A percentile compares a stretch with the other conserved stretches of the same genome.
These are phyloP conservation scores for Cladosporium sp. DNA, from an alignment of 2,329 filamentous ascomycete genomes.

Conservation along the genomic window DNA sequence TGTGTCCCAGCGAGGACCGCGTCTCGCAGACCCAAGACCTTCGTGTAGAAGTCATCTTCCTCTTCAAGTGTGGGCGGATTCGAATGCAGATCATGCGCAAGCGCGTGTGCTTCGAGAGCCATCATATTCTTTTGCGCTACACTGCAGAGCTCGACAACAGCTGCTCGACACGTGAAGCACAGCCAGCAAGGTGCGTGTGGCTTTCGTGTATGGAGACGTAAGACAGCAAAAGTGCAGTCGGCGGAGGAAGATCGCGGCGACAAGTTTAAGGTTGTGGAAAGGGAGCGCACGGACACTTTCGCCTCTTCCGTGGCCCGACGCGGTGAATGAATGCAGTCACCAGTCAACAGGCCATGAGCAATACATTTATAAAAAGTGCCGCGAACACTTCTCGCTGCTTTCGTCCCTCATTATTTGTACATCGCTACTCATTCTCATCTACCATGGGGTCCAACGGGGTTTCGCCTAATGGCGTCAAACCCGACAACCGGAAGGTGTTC, in stretches of 20 bases:
- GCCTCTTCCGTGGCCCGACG: constrained; percentile 8
- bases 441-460: constrained; percentile 12
- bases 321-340: constrained; percentile 16
- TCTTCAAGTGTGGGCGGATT: constrained; percentile 29
- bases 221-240: not conserved
- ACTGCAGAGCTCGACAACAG: constrained; percentile 1
- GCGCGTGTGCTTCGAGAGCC: constrained; percentile 21
- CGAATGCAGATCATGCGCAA: constrained; percentile 22
- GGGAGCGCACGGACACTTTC: not conserved
- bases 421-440: not conserved
- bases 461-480: constrained; percentile 4
- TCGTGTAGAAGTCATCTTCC: constrained; percentile 60
- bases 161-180: not conserved
- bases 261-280: constrained; percentile 17
- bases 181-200: constrained; percentile 2
- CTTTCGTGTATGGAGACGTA: not conserved
- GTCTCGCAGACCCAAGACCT: constrained; percentile 79
- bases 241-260: constrained; percentile 10
- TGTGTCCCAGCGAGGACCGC: constrained; percentile 76
- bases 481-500: constrained; percentile 51
- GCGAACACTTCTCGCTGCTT: not conserved
- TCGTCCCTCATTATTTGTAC: not conserved
- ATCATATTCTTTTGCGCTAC: constrained; percentile 19
- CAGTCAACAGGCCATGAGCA: constrained; percentile 7
- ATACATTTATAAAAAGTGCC: not conserved